phyloP scores from a whole-genome alignment of 176 grass and related monocot species.

The Carex scoparia region DNA sequence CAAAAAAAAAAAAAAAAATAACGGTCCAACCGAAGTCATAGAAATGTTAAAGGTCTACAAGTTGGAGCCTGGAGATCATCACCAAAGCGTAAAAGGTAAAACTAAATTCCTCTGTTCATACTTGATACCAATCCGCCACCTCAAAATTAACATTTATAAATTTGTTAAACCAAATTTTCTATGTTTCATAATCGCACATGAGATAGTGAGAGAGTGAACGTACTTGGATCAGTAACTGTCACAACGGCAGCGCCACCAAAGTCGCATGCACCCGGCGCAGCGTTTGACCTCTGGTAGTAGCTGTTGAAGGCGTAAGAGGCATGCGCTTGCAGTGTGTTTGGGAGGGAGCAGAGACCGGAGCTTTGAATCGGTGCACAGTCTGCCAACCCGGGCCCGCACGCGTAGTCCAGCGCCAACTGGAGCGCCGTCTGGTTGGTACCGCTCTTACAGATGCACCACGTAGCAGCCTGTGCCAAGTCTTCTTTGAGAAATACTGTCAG shows the following conservation, averaged over 20 bases:
- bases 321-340: constrained; percentile 29
- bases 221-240: constrained; percentile 29
- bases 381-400: constrained; percentile 2
- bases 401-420: constrained; percentile 35
- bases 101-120: background rate
- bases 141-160: background rate
- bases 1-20: background rate
- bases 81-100: background rate
- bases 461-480: background rate
- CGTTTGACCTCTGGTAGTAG: constrained; percentile 36
- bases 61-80: background rate
- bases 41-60: background rate
- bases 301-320: constrained; percentile 45
- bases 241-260: constrained; percentile 30
- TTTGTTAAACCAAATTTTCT: no score
- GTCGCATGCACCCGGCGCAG: constrained; percentile 14
- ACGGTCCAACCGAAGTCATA: background rate
- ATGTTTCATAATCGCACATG: no score
- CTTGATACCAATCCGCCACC: background rate
- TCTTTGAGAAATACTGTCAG: background rate
- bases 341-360: constrained; percentile 33
- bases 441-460: constrained; percentile 39
- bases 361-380: constrained; percentile 21
- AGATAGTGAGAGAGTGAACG: background rate
- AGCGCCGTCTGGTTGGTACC: constrained; percentile 3